Evolutionary conservation across 2,329 filamentous ascomycete species (phyloP).

Genomic region (Fusarium redolens): DNA sequence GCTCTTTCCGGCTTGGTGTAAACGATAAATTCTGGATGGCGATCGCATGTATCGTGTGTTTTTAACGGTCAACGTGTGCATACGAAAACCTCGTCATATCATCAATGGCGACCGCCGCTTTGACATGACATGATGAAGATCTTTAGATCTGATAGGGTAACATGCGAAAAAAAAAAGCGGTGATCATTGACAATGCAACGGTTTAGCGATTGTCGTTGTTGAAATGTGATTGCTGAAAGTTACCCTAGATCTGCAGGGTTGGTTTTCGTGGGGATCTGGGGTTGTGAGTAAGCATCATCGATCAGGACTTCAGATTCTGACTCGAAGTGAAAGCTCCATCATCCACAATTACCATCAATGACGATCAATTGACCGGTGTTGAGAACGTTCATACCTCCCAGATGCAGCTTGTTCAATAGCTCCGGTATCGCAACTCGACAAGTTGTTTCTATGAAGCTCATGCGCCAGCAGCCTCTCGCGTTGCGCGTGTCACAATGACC

Average conservation of each 20-base stretch:
- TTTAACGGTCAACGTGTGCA: not conserved
- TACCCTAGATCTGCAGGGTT: constrained; percentile 17
- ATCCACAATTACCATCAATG: not conserved
- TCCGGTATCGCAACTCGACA: too few species aligned
- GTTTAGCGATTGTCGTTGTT: not conserved
- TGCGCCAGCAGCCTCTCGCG: not conserved
- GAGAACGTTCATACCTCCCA: not conserved
- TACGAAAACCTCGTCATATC: not conserved
- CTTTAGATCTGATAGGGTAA: not conserved
- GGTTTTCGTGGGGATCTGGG: not conserved
- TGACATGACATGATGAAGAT: not conserved
- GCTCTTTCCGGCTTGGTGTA: constrained; percentile 1
- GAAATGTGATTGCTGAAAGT: not conserved
- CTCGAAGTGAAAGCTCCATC: not conserved
- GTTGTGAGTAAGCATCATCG: not conserved
- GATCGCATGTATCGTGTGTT: not conserved
- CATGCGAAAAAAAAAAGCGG: not conserved
- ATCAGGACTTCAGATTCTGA: not conserved
- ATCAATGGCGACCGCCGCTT: not conserved
- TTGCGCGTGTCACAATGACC: not conserved
- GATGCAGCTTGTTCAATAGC: not conserved
- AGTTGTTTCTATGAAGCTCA: not conserved
- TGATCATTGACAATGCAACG: not conserved
- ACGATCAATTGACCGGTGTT: not conserved
- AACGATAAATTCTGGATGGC: not conserved